These are phyloP conservation scores for Xerocomus brunneocitrinus DNA, from an alignment of 768 basidiomycete genomes.

Conservation along the genomic window DNA sequence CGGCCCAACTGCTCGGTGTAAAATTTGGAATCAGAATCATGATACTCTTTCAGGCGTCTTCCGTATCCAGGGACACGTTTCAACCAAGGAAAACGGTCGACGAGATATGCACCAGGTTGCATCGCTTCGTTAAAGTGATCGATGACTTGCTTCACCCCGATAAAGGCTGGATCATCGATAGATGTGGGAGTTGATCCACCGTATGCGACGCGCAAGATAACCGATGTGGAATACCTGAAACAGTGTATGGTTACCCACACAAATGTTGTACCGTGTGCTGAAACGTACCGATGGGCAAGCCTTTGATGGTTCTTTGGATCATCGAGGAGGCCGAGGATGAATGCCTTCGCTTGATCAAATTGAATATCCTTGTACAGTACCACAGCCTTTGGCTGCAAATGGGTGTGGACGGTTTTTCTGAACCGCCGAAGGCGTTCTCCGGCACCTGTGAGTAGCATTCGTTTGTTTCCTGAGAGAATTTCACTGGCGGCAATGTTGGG, in stretches of 20 bases:
- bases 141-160: slow-evolving; percentile 13
- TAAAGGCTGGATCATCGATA: slow-evolving; percentile 21
- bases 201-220: slow-evolving; percentile 16
- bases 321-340: slow-evolving; percentile 29
- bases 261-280: slow-evolving; percentile 10
- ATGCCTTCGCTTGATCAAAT: slow-evolving; percentile 27
- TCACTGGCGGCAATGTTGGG: slow-evolving; percentile 49
- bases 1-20: slow-evolving; percentile 47
- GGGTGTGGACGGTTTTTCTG: slow-evolving; percentile 48
- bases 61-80: slow-evolving; percentile 56
- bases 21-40: slow-evolving; percentile 45
- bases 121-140: slow-evolving; percentile 27
- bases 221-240: slow-evolving; percentile 25
- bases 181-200: slow-evolving; percentile 19
- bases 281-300: slow-evolving; percentile 44
- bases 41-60: slow-evolving; percentile 45
- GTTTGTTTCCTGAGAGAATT: slow-evolving; percentile 51
- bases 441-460: slow-evolving; percentile 43
- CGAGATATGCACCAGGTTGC: slow-evolving; percentile 31
- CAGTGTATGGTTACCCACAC: background rate
- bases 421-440: slow-evolving; percentile 55
- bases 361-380: slow-evolving; percentile 42
- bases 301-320: slow-evolving; percentile 34
- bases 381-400: slow-evolving; percentile 48
- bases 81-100: slow-evolving; percentile 34